Base-by-base conservation (phyloP, 2,329 filamentous ascomycete species). In the Nothophoma quercina region DNA sequence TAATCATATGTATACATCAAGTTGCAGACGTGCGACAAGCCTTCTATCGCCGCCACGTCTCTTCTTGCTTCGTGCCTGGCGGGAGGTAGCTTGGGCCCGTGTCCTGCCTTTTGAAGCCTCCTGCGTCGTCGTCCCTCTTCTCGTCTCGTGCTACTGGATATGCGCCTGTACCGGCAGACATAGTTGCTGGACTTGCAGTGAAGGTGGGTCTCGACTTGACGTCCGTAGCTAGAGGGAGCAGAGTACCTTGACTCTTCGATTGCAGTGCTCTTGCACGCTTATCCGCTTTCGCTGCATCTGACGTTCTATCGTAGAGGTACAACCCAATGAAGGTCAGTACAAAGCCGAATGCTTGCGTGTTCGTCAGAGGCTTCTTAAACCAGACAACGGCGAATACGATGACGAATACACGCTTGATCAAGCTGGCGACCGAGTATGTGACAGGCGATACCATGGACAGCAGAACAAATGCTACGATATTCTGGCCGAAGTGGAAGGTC, bases 321-420 rank as follows among this genome's bases (percentile, higher is more conserved):
- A 99, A 82, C 0, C 95, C 95, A 23, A 96, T 66, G 70, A 97
- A 96, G 0, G 95, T 99, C 36, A 99, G 84, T 4, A 78, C 84
- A 66, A 99, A 97, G 13, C 95, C 95, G 33, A 89, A 81, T 1
- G 86, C 91, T 75, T 99, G 95, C 13, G 96, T 75, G 13, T 81
- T 82, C 5, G 91, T 97, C 25, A 95, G 96, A 1, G 89, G 85
- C 73, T 88, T 97, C 59, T 91, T 89, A 77, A 98, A 99, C 95
- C 95, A 99, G 62, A 98, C 78, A 57, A 99, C 93, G 6, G 95
- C 92, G 64, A 96, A 89, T 53, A 95, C 85, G 65, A 99, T 96
- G 68, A 99, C 93, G 69, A 96, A 97, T 10, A 99, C 95, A 40
- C 95, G 89, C 78, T 99, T 99, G 76, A 99, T 95, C 56, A 99